Percentiles rank a stretch among this genome's conserved stretches.
phyloP scores from a whole-genome alignment of 1,139 yeast species.

The Diutina siamensis region DNA sequence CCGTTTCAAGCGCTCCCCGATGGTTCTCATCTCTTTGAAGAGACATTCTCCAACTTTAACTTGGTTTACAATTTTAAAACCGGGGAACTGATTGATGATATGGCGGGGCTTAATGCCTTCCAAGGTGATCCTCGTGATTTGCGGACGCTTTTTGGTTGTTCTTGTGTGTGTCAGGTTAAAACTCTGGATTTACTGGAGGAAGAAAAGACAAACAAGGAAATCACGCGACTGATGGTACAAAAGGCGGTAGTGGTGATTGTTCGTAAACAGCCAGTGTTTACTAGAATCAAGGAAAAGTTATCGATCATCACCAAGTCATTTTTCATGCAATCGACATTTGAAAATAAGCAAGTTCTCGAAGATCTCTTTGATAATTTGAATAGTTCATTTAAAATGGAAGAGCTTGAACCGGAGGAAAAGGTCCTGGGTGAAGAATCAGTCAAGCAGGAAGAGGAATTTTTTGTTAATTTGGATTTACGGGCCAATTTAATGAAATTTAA shows the following conservation, averaged over 20 bases:
- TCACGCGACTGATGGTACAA: conserved; percentile 83
- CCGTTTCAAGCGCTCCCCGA: conserved; percentile 96
- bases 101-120: conserved; percentile 32
- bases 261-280: conserved; percentile 69
- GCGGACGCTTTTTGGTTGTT: conserved; percentile 81
- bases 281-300: conserved; percentile 79
- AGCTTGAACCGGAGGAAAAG: conserved; percentile 8
- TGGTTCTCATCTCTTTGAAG: conserved; percentile 86
- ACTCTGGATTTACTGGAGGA: conserved; percentile 42
- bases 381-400: conserved; percentile 18
- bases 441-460: conserved; percentile 33
- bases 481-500: conserved; percentile 52
- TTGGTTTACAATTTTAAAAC: conserved; percentile 58
- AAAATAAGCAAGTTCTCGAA: conserved; percentile 55
- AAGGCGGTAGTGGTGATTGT: conserved; percentile 85
- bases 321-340: conserved; percentile 70
- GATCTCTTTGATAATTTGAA: conserved; percentile 66
- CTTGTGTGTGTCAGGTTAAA: conserved; percentile 79
- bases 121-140: conserved; percentile 36
- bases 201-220: conserved; percentile 45
- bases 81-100: conserved; percentile 29
- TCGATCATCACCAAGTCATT: conserved; percentile 83
- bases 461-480: conserved; percentile 67
- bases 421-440: conserved; percentile 7
- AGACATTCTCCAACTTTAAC: conserved; percentile 86